Evolutionary conservation across 2,329 filamentous ascomycete species (phyloP).

Genomic region (Xylaria digitata): DNA sequence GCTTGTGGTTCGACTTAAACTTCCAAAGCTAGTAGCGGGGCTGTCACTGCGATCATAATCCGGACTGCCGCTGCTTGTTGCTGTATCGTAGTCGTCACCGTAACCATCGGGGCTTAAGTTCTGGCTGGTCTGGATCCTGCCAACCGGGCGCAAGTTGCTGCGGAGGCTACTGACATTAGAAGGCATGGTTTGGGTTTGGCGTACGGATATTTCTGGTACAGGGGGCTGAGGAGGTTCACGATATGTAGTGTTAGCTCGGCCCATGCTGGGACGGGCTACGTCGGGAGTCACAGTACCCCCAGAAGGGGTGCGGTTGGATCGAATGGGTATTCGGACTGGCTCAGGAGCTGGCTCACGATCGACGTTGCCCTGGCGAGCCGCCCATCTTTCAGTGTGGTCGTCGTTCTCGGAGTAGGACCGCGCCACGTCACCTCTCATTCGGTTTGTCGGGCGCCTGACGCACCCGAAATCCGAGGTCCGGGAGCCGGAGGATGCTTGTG

Average conservation of each 20-base stretch:
- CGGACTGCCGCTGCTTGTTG: constrained; percentile 63
- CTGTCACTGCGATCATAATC: constrained; percentile 65
- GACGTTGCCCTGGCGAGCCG: constrained; percentile 50
- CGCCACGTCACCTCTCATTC: constrained; percentile 62
- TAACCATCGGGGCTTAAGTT: constrained; percentile 58
- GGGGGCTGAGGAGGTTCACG: constrained; percentile 48
- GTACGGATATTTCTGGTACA: constrained; percentile 40
- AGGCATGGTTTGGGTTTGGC: constrained; percentile 43
- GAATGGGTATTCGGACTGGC: constrained; percentile 59
- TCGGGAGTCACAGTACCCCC: constrained; percentile 46
- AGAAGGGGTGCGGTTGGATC: constrained; percentile 51
- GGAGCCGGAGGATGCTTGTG: constrained; percentile 33
- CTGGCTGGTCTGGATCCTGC: constrained; percentile 56
- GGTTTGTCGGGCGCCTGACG: constrained; percentile 44
- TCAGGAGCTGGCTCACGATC: constrained; percentile 53
- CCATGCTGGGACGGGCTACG: constrained; percentile 45
- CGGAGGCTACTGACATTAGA: constrained; percentile 54
- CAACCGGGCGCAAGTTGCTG: constrained; percentile 59
- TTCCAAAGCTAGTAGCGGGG: constrained; percentile 67
- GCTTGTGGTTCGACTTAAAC: constrained; percentile 61
- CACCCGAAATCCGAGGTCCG: constrained; percentile 45
- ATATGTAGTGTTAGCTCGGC: constrained; percentile 45
- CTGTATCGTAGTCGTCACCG: constrained; percentile 62
- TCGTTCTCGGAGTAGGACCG: constrained; percentile 57
- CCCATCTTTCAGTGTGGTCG: constrained; percentile 51